Base-by-base conservation (phyloP, 495 filamentous ascomycete genomes). In the Lepidopterella palustris region DNA sequence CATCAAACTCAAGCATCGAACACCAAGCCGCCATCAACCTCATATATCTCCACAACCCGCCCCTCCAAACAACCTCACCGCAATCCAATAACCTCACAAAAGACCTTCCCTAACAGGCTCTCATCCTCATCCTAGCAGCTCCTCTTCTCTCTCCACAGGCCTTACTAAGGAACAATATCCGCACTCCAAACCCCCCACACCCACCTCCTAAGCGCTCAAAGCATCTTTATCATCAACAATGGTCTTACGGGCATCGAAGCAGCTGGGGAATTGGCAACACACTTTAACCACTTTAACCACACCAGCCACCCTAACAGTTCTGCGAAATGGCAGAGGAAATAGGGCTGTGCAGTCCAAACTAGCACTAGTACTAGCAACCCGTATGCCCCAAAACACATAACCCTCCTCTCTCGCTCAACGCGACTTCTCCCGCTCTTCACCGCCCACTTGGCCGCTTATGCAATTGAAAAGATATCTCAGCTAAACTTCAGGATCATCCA, bases 51-150 rank as follows among this genome's bases (percentile, higher is more conserved):
- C 13, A 52, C 31, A 4, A 24, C 2, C n/a, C n/a, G 51, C 28
- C 20, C 35, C 60, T 26, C 27, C 51, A 51, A 10, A 31, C 15
- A 50, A 39, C 20, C 6, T 18, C 31, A 10, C n/a, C 57, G 66
- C 28, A 68, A 58, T 8, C 42, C n/a, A n/a, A n/a, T n/a, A n/a
- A n/a, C n/a, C n/a, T n/a, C n/a, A n/a, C n/a, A n/a, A n/a, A n/a
- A n/a, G n/a, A n/a, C n/a, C n/a, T 71, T 15, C 62, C 55, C 0
- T 71, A 67, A 40, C 69, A 73, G 35, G 71, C 71, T 28, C 62
- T 73, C 11, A 60, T 73, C 29, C 47, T 68, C 15, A 63, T 68
- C 24, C 69, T 3, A 68, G 68, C 9, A 66, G 51, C 29, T 55
- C 53, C 4, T 72, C 1, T 59, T 65, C 23, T 62, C 61, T 15